Evolutionary conservation across 768 basidiomycete genomes (phyloP).

Genomic region (Hericium alpestre): DNA sequence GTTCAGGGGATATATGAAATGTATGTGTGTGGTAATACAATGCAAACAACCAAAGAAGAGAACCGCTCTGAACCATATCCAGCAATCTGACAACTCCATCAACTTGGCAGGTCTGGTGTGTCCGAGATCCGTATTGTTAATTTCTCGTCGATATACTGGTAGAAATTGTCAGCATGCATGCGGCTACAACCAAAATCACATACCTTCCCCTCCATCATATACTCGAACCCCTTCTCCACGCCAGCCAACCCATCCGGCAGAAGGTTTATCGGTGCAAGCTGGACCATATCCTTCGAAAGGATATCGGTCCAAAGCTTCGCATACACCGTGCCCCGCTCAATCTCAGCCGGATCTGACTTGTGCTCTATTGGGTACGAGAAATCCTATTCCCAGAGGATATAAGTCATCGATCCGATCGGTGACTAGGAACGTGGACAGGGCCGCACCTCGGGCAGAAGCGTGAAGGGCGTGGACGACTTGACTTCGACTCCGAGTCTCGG

Average conservation of each 20-base stretch:
- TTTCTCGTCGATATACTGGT: too few relatives aligned
- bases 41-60: not conserved
- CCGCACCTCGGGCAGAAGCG: not conserved
- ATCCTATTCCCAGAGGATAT: not conserved
- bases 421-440: not conserved
- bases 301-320: conserved; percentile 11
- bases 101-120: too few relatives aligned
- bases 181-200: not conserved
- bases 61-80: too few relatives aligned
- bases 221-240: conserved; percentile 10
- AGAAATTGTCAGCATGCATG: too few relatives aligned
- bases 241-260: conserved; percentile 16
- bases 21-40: not conserved
- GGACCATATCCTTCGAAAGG: conserved; percentile 12
- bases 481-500: not conserved
- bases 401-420: not conserved
- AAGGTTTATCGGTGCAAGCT: conserved; percentile 15
- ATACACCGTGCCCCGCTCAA: not conserved
- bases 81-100: too few relatives aligned
- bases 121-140: too few relatives aligned
- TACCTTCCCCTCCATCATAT: not conserved
- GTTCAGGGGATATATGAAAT: not conserved
- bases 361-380: conserved; percentile 14
- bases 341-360: not conserved
- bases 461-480: not conserved